Evolutionary conservation across 345 rosid species (phyloP).

Genomic region (Lagerstroemia speciosa): DNA sequence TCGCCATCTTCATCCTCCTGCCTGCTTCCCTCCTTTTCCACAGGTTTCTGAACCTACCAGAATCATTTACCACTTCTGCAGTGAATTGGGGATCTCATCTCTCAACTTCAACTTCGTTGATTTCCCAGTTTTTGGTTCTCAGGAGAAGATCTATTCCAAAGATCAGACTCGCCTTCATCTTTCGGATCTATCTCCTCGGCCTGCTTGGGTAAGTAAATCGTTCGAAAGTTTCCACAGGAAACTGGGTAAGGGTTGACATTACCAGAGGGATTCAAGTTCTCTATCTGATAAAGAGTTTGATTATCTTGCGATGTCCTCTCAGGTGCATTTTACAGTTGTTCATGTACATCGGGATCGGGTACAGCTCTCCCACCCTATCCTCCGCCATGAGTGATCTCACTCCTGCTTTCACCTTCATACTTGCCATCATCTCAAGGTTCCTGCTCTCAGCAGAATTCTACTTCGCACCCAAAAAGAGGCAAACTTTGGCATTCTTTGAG

Average conservation of each 20-base stretch:
- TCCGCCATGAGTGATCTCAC: conserved; percentile 19
- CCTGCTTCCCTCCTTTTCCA: conserved; percentile 28
- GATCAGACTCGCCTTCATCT: not conserved
- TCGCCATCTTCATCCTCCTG: conserved; percentile 31
- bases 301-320: not conserved
- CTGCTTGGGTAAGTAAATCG: not conserved
- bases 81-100: too few species aligned
- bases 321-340: not conserved
- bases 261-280: not conserved
- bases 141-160: not conserved
- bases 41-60: conserved; percentile 16
- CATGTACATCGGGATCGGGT: conserved; percentile 12
- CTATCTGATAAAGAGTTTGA: not conserved
- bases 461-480: not conserved
- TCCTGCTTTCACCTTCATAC: conserved; percentile 21
- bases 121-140: not conserved
- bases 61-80: not conserved
- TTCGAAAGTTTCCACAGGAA: not conserved
- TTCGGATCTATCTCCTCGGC: not conserved
- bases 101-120: too few species aligned
- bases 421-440: conserved; percentile 18
- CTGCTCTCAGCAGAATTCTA: not conserved
- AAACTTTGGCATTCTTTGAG: not conserved
- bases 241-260: not conserved
- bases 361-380: conserved; percentile 20